These are phyloP conservation scores for Boletus coccyginus DNA, from an alignment of 768 basidiomycete species.

Conservation along the genomic window DNA sequence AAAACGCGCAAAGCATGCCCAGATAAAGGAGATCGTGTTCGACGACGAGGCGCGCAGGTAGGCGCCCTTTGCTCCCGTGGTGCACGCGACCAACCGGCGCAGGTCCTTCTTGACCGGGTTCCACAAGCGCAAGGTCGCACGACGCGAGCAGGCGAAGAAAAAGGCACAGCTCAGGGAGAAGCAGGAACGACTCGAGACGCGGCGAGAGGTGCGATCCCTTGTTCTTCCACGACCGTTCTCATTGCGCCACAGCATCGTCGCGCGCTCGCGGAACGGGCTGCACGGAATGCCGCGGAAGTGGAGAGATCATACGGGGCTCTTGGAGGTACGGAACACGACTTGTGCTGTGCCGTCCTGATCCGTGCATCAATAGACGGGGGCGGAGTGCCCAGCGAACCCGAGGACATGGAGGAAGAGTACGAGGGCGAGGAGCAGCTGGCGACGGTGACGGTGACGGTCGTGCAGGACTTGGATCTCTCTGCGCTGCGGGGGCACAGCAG, in stretches of 20 bases:
- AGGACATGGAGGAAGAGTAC: conserved; percentile 61
- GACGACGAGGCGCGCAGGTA: conserved; percentile 84
- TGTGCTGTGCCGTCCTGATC: conserved; percentile 7
- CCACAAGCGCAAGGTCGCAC: conserved; percentile 86
- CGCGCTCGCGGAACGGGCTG: conserved; percentile 72
- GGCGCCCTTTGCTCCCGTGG: conserved; percentile 13
- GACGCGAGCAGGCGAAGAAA: conserved; percentile 71
- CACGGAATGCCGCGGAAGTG: conserved; percentile 72
- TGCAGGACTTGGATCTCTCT: conserved; percentile 86
- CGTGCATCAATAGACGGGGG: conserved; percentile 32
- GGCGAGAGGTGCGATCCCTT: conserved; percentile 63
- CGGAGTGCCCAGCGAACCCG: conserved; percentile 37
- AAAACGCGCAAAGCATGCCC: conserved; percentile 58
- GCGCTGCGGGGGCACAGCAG: conserved; percentile 31
- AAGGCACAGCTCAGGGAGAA: conserved; percentile 78
- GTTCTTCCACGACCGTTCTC: conserved; percentile 9
- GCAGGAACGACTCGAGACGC: conserved; percentile 66
- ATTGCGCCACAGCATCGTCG: conserved; percentile 60
- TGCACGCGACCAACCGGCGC: conserved; percentile 14
- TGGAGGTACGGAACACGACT: conserved; percentile 35
- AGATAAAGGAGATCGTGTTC: conserved; percentile 80
- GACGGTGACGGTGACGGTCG: conserved; percentile 88
- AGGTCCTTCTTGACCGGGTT: conserved; percentile 94
- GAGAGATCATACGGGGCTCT: conserved; percentile 68
- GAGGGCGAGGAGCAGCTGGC: conserved; percentile 83